These are phyloP conservation scores for Diaporthe citriasiana DNA, from an alignment of 2,329 filamentous ascomycete genomes.

Conservation along the genomic window DNA sequence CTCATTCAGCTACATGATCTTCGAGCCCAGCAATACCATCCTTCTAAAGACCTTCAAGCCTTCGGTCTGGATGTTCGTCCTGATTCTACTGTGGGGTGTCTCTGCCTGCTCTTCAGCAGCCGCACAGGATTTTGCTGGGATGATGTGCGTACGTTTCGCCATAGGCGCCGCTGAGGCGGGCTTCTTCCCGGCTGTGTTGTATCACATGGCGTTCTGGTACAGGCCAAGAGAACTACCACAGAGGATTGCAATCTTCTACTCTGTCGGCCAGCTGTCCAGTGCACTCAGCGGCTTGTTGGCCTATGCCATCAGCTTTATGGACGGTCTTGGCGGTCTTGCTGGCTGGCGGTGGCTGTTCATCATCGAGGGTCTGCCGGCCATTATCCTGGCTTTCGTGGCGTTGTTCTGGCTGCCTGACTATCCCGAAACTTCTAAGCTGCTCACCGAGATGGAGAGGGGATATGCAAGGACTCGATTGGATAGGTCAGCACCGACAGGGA, in stretches of 20 bases:
- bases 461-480: neutral
- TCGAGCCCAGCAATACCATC: conserved; percentile 13
- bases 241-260: conserved; percentile 14
- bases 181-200: conserved; percentile 13
- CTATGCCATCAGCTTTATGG: conserved; percentile 19
- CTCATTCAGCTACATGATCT: conserved; percentile 22
- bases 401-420: conserved; percentile 15
- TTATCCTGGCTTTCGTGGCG: neutral
- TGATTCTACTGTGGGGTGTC: conserved; percentile 15
- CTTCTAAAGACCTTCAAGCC: conserved; percentile 12
- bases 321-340: neutral
- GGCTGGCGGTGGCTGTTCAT: conserved; percentile 6
- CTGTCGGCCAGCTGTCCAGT: conserved; percentile 8
- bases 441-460: neutral
- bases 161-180: conserved; percentile 9
- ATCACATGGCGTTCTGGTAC: conserved; percentile 18
- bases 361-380: neutral
- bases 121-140: conserved; percentile 20
- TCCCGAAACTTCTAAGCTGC: conserved; percentile 2
- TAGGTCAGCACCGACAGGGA: neutral
- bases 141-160: conserved; percentile 21
- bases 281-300: conserved; percentile 13
- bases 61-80: conserved; percentile 23
- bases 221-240: neutral
- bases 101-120: conserved; percentile 7